phyloP scores from a whole-genome alignment of 306 rosid genomes.

The Begonia peltatifolia region DNA sequence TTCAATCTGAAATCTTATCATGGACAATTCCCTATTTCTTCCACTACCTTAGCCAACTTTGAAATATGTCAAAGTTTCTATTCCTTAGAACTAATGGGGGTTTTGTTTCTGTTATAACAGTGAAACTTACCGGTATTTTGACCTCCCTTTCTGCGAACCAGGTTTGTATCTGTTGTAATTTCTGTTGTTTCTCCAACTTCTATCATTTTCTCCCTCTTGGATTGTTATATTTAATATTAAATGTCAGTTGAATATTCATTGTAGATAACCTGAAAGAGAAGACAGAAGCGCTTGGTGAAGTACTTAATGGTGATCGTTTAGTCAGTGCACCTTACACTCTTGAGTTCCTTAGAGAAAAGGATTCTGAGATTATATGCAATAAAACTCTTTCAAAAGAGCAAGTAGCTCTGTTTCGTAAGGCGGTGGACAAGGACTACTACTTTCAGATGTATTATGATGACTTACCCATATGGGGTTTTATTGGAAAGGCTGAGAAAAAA shows the following conservation, averaged over 20 bases:
- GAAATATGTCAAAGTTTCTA: background rate
- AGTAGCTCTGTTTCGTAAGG: conserved; percentile 46
- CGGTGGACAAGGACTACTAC: conserved; percentile 64
- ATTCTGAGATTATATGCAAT: conserved; percentile 34
- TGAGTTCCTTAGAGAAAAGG: conserved; percentile 50
- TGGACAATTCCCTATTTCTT: background rate
- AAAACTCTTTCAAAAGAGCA: conserved; percentile 38
- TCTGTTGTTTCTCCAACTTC: background rate
- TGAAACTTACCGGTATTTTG: conserved; percentile 59
- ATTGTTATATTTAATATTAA: background rate
- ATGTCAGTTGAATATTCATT: conserved; percentile 9
- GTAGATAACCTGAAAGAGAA: conserved; percentile 56
- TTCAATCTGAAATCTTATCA: background rate
- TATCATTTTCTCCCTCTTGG: background rate
- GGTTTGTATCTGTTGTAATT: conserved; percentile 27
- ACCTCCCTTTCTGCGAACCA: conserved; percentile 64
- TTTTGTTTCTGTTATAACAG: conserved; percentile 13
- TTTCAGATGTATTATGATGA: conserved; percentile 87
- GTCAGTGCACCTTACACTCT: conserved; percentile 69
- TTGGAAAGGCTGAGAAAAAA: conserved; percentile 65
- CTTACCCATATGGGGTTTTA: conserved; percentile 83
- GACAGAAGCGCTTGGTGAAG: conserved; percentile 86
- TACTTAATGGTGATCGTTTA: conserved; percentile 78
- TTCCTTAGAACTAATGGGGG: background rate
- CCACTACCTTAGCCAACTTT: background rate